Base-by-base conservation (phyloP, 2,329 filamentous ascomycete species). In the Aspergillus luchuensis region DNA sequence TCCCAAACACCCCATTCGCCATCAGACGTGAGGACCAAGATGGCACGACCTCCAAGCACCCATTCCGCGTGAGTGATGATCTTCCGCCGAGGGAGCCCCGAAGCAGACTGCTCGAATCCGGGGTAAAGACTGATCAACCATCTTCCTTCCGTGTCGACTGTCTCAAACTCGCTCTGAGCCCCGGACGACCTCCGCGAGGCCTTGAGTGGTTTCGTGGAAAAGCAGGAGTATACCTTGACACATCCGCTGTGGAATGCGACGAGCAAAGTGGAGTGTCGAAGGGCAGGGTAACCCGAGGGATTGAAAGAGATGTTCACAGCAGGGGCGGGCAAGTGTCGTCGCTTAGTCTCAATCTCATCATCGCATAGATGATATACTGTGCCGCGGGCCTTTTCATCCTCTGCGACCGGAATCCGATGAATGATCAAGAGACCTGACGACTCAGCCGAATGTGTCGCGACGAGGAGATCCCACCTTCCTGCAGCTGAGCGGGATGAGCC, bases 201-300 rank as follows among this genome's bases (percentile, higher is more conserved):
- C 50, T 67, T 74, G 6, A 65, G 65, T 15, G 63, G 58, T 45
- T 70, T 74, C 21, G 64, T 69, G 15, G 81, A 76, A 33, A 85
- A 80, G 25, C 82, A 82, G 56, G 86, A 83, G 67, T 85, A 86
- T 13, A 88, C 76, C 56, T 85, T 84, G 28, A 85, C 82, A 45
- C 77, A 79, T 5, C 86, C 85, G n/a, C 76, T 79, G 1, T 78
- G 71, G 58, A 87, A 84, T 1, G 81, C 78, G 6, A 88, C 75
- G 8, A 89, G 76, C 10, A 88, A 71, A 48, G 82, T 81, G 0
- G 82, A 80, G 69, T 86, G 84, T 11, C 82, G 80, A 25, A 75
- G 71, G 23, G 82, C 81, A 4, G 84, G 83, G 64, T 81, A 83
- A 41, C 79, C 71, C 6, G 82, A 81, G 13, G 82, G 79, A 60